Conservation (phyloP, 2,329 filamentous ascomycete species). For the Penicillium brevicompactum region DNA sequence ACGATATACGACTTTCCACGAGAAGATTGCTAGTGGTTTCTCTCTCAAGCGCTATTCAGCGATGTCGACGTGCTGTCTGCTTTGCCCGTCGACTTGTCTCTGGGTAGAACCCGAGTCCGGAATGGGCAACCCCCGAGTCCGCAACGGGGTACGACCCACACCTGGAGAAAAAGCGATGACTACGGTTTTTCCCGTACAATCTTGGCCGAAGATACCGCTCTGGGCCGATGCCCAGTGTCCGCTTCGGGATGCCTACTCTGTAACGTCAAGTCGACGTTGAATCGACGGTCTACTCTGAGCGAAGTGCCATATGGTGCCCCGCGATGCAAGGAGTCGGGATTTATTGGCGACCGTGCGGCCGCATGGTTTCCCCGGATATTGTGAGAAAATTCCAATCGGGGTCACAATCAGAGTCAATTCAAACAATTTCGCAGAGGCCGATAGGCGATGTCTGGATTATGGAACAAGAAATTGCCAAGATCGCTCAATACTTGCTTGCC, state of each 20-base stretch:
- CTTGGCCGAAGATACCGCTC: conserved; percentile 19
- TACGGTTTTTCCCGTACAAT: conserved; percentile 6
- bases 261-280: conserved; percentile 12
- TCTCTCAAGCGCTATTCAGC: background rate
- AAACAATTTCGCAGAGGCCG: background rate
- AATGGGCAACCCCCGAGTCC: conserved; percentile 10
- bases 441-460: background rate
- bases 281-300: background rate
- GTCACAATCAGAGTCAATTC: background rate
- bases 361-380: conserved; percentile 18
- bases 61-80: background rate
- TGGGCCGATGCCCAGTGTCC: conserved; percentile 28
- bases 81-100: background rate
- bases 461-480: background rate
- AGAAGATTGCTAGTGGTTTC: no score
- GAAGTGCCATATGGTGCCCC: conserved; percentile 21
- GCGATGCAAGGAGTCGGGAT: conserved; percentile 30
- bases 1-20: background rate
- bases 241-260: conserved; percentile 24
- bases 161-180: conserved; percentile 8
- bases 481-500: conserved; percentile 1
- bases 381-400: background rate
- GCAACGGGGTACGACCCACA: conserved; percentile 29
- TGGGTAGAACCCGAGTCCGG: conserved; percentile 1
- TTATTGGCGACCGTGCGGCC: conserved; percentile 16